Conservation (phyloP, 345 rosid species). For the Hirschfeldia incana region DNA sequence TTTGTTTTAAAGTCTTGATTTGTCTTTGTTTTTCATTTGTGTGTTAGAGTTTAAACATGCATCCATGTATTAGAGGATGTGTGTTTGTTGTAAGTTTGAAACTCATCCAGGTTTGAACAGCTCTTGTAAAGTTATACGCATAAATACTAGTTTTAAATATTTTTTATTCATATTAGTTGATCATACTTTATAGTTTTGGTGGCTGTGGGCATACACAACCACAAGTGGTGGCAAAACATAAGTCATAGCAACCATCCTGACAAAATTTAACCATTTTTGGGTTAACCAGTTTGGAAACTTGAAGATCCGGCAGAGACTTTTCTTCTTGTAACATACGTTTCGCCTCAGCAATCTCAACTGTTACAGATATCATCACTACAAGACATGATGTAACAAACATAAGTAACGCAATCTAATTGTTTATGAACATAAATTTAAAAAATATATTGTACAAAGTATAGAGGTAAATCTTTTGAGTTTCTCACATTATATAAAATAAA, state of each 20-base stretch:
- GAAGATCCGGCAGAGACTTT: neutral
- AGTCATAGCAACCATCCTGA: neutral
- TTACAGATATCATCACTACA: slow-evolving; percentile 16
- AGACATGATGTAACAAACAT: neutral
- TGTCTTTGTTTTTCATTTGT: neutral
- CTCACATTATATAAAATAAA: neutral
- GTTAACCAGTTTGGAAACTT: neutral
- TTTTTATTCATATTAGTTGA: neutral
- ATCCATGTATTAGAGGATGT: slow-evolving; percentile 45
- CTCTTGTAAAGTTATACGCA: slow-evolving; percentile 18
- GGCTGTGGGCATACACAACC: neutral
- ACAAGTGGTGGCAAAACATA: neutral
- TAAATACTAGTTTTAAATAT: neutral
- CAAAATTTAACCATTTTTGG: neutral
- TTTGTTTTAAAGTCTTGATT: slow-evolving; percentile 3
- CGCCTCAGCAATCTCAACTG: slow-evolving; percentile 13
- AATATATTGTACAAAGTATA: neutral
- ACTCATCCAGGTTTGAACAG: slow-evolving; percentile 15
- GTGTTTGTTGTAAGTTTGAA: slow-evolving; percentile 34
- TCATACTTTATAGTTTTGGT: neutral
- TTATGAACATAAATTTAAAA: neutral
- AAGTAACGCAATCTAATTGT: neutral
- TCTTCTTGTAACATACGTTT: slow-evolving; percentile 14
- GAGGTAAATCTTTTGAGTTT: neutral
- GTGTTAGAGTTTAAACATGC: slow-evolving; percentile 6